A percentile compares a stretch with the other conserved stretches of the same genome.
phyloP scores from a whole-genome alignment of 108 stramenopile species.

The Fragilariopsis cylindrus region DNA sequence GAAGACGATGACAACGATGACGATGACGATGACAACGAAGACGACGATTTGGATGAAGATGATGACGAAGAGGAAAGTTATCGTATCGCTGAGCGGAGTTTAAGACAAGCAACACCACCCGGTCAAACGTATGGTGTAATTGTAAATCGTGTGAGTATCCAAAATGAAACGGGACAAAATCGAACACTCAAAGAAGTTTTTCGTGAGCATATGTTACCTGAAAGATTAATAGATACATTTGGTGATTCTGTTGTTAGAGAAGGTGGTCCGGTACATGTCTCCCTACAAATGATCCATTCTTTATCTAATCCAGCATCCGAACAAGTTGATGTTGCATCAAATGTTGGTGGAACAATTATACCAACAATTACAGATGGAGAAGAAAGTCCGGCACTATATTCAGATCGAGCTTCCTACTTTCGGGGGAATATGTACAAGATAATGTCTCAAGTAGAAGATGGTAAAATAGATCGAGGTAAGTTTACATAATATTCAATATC shows the following conservation, averaged over 20 bases:
- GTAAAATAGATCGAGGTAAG: constrained; percentile 46
- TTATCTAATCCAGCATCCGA: constrained; percentile 10
- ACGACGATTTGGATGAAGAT: neutral
- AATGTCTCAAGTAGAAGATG: constrained; percentile 58
- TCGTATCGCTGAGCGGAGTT: neutral
- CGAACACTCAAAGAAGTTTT: constrained; percentile 34
- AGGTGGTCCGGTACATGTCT: constrained; percentile 81
- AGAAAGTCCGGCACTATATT: constrained; percentile 29
- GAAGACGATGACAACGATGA: neutral
- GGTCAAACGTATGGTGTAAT: constrained; percentile 83
- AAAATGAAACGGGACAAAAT: constrained; percentile 32
- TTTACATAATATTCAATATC: neutral
- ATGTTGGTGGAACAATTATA: constrained; percentile 65
- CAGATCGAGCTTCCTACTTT: constrained; percentile 61
- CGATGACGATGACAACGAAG: neutral
- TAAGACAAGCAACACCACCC: constrained; percentile 1
- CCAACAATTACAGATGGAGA: constrained; percentile 30
- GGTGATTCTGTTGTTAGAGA: constrained; percentile 63
- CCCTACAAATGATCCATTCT: constrained; percentile 75
- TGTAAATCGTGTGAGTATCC: constrained; percentile 64
- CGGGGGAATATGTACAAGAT: constrained; percentile 70
- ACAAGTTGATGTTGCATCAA: constrained; percentile 2
- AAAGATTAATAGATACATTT: constrained; percentile 50
- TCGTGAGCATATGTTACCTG: constrained; percentile 35
- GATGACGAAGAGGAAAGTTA: neutral